Evolutionary conservation across 2,329 filamentous ascomycete genomes (phyloP), one percentile per base, ranked within the genome.

Genomic region (Colletotrichum camelliae): DNA sequence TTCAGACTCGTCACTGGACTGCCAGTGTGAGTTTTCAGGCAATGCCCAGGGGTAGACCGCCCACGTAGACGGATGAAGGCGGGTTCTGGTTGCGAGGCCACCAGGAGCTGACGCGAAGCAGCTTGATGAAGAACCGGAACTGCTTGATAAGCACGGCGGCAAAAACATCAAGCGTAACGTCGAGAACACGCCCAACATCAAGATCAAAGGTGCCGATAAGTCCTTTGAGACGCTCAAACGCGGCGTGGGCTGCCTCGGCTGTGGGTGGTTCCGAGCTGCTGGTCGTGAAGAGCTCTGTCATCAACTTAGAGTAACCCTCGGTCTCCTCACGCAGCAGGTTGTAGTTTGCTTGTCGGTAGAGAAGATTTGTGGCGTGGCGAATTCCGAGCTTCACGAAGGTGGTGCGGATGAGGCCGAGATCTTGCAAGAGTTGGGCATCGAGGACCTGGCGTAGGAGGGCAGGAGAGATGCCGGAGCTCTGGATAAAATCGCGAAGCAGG

Each of bases 321-420:
- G 95, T 95, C 85, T 99, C 97, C 86, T 99, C 97, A 60, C 97
- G 93, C 24, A 99, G 88, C 9, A 99, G 87, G 81, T 99, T 99
- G 88, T 98, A 98, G 84, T 98, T 98, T 16, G 96, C 95, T 85
- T 98, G 97, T 76, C 96, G 94, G 84, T 99, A 99, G 1, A 99
- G 90, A 6, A 97, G 89, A 80, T 98, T 98, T 9, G 97, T 99
- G 65, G 96, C 94, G 81, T 97, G 96, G 71, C 96, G 93, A 78
- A 98, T 96, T 18, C 94, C 94, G 82, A 97, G 92, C 79, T 93
- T 93, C 73, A 91, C 89, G 83, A 98, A 99, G 7, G 93, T 96
- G n/a, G 94, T 92, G 66, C 96, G 92, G 65, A 98, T 95, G 58
- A 99, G 88, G 12, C 94, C 94, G 16, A 98, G 87, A 33, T 93